Evolutionary conservation across 1,284 basidiomycete species (phyloP).

Genomic region (Ganoderma lingzhi): DNA sequence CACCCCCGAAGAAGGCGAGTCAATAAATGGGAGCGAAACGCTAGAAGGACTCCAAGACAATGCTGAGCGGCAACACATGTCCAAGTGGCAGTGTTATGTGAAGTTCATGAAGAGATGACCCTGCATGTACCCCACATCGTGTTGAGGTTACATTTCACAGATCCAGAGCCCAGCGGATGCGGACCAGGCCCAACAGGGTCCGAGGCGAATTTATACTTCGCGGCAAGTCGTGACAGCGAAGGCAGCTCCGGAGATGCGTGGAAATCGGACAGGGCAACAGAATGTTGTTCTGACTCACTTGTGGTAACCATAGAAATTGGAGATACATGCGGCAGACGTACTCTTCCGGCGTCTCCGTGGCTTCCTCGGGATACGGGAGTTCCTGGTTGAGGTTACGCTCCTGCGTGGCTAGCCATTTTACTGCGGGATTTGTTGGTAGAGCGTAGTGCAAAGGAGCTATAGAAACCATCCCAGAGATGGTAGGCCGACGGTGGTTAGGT

Average conservation of each 20-base stretch:
- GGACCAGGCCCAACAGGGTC: slow-evolving; percentile 2
- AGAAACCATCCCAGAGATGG: slow-evolving; percentile 15
- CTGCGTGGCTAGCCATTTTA: slow-evolving; percentile 43
- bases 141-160: slow-evolving; percentile 17
- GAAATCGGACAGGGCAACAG: slow-evolving; percentile 11
- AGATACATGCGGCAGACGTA: slow-evolving; percentile 55
- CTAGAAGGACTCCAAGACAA: not conserved
- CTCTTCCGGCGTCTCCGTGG: slow-evolving; percentile 33
- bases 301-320: slow-evolving; percentile 80
- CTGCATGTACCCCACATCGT: slow-evolving; percentile 27
- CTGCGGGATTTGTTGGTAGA: slow-evolving; percentile 35
- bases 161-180: slow-evolving; percentile 10
- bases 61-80: not conserved
- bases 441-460: slow-evolving; percentile 21
- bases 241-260: slow-evolving; percentile 11
- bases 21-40: not conserved
- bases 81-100: not conserved
- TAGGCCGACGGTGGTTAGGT: slow-evolving; percentile 10
- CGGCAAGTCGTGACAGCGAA: slow-evolving; percentile 24
- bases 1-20: not conserved
- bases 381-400: slow-evolving; percentile 39
- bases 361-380: slow-evolving; percentile 31
- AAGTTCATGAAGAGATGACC: slow-evolving; percentile 8
- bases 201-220: slow-evolving; percentile 11
- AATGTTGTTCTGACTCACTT: slow-evolving; percentile 47